Evolutionary conservation across 345 rosid species (phyloP), one percentile per base, ranked within the genome.

Genomic region (Microthlaspi erraticum): DNA sequence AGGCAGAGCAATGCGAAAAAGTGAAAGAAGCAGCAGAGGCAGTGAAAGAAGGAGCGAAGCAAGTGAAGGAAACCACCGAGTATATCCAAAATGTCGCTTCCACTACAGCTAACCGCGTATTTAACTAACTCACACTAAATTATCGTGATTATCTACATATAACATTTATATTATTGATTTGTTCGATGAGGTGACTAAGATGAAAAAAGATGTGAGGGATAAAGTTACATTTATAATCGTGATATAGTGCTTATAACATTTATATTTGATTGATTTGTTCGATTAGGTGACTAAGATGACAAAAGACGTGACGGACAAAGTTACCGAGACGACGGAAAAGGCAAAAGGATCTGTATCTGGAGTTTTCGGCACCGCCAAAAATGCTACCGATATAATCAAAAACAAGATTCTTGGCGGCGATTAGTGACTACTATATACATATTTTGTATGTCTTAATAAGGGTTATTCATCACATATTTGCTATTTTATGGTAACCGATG

Each of bases 11-110:
- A 51, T 72, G 86, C 32, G 58, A 82, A 46, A 79, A 80, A 2
- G 85, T 83, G 74, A 83, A 83, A 74, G 86, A 87, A 72, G 89
- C 92, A 16, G 92, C 89, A 9, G 84, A 76, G 0, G 86, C 89
- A 17, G 85, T 87, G 43, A 87, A 87, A 44, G 87, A 82, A 50
- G 84, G 88, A 29, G 85, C 88, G 0, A 79, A 68, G 16, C 82
- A 63, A 62, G 88, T 86, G 17, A 83, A 78, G 54, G 76, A 79
- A 41, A 84, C 90, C 5, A 78, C 77, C 19, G 79, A 82, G 59
- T 74, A 77, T 50, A 77, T 84, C 5, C 73, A 72, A 64, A 56
- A 73, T 7, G 68, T 70, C 4, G 80, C 79, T 43, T 41, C 80
- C 13, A 52, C 60, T 1, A 69, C 85, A 3, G 83, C 84, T 54